Evolutionary conservation across 1,139 yeast genomes (phyloP).

Genomic region (Saccharomyces hybrid): DNA sequence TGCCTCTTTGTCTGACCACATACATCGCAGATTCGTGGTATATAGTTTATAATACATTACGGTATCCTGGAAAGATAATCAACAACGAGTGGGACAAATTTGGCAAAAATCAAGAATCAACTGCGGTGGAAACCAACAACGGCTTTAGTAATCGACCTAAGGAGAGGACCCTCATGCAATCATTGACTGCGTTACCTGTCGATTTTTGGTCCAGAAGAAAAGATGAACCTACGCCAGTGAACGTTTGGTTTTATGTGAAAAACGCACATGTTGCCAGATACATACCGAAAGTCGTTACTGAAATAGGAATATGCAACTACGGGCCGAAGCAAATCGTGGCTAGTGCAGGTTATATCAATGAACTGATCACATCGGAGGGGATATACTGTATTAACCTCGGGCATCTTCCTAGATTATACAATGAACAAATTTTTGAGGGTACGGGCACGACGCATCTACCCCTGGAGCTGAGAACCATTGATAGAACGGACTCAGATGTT

Average conservation of each 20-base stretch:
- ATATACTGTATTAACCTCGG: constrained; percentile 18
- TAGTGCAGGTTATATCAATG: constrained; percentile 9
- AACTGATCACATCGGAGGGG: constrained; percentile 16
- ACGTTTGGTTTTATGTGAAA: constrained; percentile 7
- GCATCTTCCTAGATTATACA: constrained; percentile 6
- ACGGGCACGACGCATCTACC: not conserved
- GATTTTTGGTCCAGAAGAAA: not conserved
- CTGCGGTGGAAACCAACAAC: not conserved
- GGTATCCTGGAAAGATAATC: constrained; percentile 3
- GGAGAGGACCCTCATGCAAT: not conserved
- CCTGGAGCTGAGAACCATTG: constrained; percentile 4
- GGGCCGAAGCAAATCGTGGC: constrained; percentile 4
- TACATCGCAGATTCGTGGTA: constrained; percentile 21
- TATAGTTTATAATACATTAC: constrained; percentile 13
- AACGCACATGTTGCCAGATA: constrained; percentile 1
- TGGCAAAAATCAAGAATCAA: not conserved
- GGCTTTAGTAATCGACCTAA: not conserved
- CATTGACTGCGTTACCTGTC: not conserved
- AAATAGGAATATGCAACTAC: not conserved
- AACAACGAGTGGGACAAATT: not conserved
- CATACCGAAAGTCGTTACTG: constrained; percentile 5
- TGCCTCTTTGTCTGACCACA: not conserved
- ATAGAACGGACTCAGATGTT: constrained; percentile 4
- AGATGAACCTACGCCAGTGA: constrained; percentile 2
- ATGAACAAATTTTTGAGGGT: constrained; percentile 1